Evolutionary conservation across 1,139 yeast species (phyloP).

Genomic region (Taphrina deformans): DNA sequence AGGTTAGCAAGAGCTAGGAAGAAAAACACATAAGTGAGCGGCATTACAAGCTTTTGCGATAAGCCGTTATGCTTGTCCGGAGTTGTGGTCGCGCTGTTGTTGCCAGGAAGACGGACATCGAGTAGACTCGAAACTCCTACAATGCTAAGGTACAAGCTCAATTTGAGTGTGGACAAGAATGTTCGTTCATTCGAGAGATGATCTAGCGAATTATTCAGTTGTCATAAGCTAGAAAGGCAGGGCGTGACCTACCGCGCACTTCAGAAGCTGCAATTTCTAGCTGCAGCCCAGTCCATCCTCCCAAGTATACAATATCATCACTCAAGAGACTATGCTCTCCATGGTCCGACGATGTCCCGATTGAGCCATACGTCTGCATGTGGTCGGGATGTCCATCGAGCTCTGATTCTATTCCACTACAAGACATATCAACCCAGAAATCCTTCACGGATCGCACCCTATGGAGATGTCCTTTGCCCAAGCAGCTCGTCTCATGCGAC

Average conservation of each 20-base stretch:
- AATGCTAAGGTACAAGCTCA: slow-evolving; percentile 14
- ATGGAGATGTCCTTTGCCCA: too few species aligned
- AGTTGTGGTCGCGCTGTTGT: not conserved
- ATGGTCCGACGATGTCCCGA: not conserved
- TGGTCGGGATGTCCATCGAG: not conserved
- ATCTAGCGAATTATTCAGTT: too few species aligned
- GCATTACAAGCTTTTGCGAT: not conserved
- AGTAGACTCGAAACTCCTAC: slow-evolving; percentile 22
- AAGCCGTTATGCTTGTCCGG: not conserved
- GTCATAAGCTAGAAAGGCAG: too few species aligned
- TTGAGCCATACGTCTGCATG: not conserved
- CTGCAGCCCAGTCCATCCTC: slow-evolving; percentile 2
- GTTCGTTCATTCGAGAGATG: slow-evolving; percentile 33
- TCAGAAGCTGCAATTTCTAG: slow-evolving; percentile 15
- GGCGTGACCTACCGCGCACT: slow-evolving; percentile 21
- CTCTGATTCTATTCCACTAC: not conserved
- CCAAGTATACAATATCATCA: not conserved
- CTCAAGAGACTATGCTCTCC: not conserved
- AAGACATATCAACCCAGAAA: not conserved
- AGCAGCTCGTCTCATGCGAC: too few species aligned
- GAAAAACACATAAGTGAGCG: slow-evolving; percentile 17
- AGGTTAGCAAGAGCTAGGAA: slow-evolving; percentile 13
- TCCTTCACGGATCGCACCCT: not conserved
- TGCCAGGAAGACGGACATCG: slow-evolving; percentile 20
- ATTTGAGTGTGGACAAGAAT: slow-evolving; percentile 19